These are phyloP conservation scores for Metarhizium guizhouense DNA, from an alignment of 2,329 filamentous ascomycete species.

Conservation along the genomic window DNA sequence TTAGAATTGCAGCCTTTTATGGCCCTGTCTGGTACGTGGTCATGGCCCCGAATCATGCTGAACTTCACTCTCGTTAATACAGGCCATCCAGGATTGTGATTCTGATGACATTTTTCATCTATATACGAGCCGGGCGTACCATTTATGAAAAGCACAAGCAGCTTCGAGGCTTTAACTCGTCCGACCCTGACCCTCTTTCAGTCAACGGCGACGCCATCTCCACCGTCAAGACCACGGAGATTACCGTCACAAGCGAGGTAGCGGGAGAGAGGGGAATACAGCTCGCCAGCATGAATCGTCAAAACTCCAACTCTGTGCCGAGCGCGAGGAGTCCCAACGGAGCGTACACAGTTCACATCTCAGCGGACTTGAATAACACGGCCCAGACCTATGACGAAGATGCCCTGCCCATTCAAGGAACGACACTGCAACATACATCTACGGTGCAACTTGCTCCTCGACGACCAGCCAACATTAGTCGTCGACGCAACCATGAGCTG, in stretches of 20 bases:
- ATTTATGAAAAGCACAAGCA: conserved; percentile 60
- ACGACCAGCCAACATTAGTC: conserved; percentile 18
- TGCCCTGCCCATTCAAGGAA: conserved; percentile 18
- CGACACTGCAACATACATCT: conserved; percentile 10
- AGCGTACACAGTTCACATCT: conserved; percentile 44
- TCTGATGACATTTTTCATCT: conserved; percentile 53
- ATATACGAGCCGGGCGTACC: conserved; percentile 54
- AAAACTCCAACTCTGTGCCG: conserved; percentile 9
- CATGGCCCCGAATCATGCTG: background rate
- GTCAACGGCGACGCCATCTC: conserved; percentile 35
- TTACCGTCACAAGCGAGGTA: conserved; percentile 50
- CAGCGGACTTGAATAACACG: conserved; percentile 19
- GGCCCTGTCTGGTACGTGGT: conserved; percentile 54
- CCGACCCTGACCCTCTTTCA: conserved; percentile 29
- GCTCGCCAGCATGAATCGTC: conserved; percentile 15
- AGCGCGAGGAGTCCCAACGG: conserved; percentile 11
- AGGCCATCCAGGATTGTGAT: conserved; percentile 45
- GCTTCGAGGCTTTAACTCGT: conserved; percentile 45
- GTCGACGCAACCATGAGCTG: conserved; percentile 37
- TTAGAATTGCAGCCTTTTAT: conserved; percentile 69
- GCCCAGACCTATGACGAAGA: conserved; percentile 13
- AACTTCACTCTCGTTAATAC: background rate
- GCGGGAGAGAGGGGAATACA: conserved; percentile 13
- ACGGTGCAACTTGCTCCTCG: conserved; percentile 10
- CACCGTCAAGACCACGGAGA: conserved; percentile 51